Conservation (phyloP, 345 rosid genomes). For the Isatis tinctoria region DNA sequence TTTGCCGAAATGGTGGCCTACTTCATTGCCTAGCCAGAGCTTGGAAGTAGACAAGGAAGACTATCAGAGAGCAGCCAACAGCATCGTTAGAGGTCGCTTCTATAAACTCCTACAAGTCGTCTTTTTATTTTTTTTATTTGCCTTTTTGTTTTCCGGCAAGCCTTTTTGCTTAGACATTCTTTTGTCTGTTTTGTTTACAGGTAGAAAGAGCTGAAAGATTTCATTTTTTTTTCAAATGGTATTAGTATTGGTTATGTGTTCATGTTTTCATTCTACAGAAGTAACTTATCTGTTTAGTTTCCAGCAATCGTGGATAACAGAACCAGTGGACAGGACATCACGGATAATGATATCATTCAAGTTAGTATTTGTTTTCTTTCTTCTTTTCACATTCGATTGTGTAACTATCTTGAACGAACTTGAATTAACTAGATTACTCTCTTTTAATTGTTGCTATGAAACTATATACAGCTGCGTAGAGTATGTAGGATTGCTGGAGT, state of each 20-base stretch:
- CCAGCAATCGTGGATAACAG: constrained; percentile 73
- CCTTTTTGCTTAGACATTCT: constrained; percentile 10
- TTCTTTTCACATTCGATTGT: constrained; percentile 2
- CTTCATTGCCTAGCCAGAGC: constrained; percentile 16
- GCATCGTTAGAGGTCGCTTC: constrained; percentile 62
- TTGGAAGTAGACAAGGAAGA: constrained; percentile 43
- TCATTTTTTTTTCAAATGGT: constrained; percentile 15
- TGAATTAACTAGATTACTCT: constrained; percentile 27
- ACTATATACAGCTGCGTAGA: constrained; percentile 86
- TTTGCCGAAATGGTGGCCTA: constrained; percentile 93
- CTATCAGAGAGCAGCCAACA: constrained; percentile 80
- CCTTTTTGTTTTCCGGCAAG: not conserved
- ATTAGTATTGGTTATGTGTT: constrained; percentile 4
- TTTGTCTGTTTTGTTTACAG: constrained; percentile 15
- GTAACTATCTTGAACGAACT: not conserved
- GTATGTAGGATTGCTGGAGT: constrained; percentile 90
- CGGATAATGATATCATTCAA: constrained; percentile 61
- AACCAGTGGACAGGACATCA: constrained; percentile 67
- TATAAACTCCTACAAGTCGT: not conserved
- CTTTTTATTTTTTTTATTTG: not conserved
- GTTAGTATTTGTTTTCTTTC: constrained; percentile 49
- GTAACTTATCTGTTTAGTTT: constrained; percentile 43
- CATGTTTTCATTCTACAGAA: constrained; percentile 17
- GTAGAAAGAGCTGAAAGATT: constrained; percentile 21
- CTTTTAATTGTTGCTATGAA: constrained; percentile 26